These are phyloP conservation scores for Hygrocybe punicea DNA, from an alignment of 768 basidiomycete genomes.

Conservation along the genomic window DNA sequence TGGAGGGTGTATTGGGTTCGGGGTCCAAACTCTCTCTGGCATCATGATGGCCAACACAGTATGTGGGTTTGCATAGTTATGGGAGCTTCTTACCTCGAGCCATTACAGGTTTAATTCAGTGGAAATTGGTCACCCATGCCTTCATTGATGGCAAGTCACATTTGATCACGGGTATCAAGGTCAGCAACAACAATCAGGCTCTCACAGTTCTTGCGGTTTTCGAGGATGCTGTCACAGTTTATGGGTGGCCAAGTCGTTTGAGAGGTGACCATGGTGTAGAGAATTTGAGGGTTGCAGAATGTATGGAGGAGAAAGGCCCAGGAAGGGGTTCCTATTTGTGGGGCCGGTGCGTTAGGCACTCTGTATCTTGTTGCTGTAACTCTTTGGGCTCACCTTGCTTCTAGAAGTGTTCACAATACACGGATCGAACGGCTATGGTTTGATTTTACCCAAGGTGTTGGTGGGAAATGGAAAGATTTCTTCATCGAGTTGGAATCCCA, in stretches of 20 bases:
- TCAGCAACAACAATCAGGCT: conserved; percentile 29
- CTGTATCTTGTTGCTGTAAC: background rate
- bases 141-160: conserved; percentile 32
- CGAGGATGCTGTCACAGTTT: conserved; percentile 1
- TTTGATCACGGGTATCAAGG: conserved; percentile 20
- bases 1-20: conserved; percentile 25
- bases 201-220: conserved; percentile 26
- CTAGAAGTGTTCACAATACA: conserved; percentile 40
- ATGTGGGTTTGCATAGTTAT: background rate
- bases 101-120: conserved; percentile 23
- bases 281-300: conserved; percentile 31
- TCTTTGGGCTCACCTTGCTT: background rate
- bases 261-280: conserved; percentile 34
- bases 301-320: conserved; percentile 27
- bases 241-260: conserved; percentile 29
- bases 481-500: conserved; percentile 34
- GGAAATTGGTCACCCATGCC: conserved; percentile 28
- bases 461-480: conserved; percentile 38
- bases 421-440: conserved; percentile 41
- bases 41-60: conserved; percentile 37
- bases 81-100: background rate
- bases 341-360: conserved; percentile 26
- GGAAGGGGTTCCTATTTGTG: conserved; percentile 37
- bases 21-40: conserved; percentile 31
- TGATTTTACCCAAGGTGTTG: conserved; percentile 35